Conservation (phyloP, 2,329 filamentous ascomycete species). For the Verticillium zaregamsianum region DNA sequence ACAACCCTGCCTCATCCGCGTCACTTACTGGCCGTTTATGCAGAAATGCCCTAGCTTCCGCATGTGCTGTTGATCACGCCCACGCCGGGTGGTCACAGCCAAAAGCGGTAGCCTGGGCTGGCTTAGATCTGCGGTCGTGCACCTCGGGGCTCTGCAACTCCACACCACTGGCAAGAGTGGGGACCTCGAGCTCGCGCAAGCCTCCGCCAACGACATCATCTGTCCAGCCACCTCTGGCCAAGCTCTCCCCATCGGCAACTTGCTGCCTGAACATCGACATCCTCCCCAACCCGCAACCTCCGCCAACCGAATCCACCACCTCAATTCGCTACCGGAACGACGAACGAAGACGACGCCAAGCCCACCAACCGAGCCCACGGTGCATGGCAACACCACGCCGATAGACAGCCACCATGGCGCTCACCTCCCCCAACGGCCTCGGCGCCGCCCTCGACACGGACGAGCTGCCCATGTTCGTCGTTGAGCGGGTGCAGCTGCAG, state of each 20-base stretch:
- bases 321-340: conserved; percentile 6
- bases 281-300: conserved; percentile 6
- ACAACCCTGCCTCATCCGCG: neutral
- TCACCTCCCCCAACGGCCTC: conserved; percentile 69
- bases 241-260: neutral
- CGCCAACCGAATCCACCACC: neutral
- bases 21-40: neutral
- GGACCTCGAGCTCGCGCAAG: neutral
- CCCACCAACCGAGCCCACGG: conserved; percentile 1
- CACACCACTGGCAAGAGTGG: neutral
- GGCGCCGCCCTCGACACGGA: conserved; percentile 53
- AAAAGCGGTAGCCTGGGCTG: neutral
- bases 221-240: conserved; percentile 6
- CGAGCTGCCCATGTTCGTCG: conserved; percentile 80
- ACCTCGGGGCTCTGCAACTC: neutral
- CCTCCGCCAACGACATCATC: conserved; percentile 12
- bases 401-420: conserved; percentile 51
- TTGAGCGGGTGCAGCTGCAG: conserved; percentile 87
- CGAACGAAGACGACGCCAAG: neutral
- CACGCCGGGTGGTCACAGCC: neutral
- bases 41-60: neutral
- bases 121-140: neutral
- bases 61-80: neutral
- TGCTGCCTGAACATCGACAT: conserved; percentile 2
- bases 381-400: conserved; percentile 4